Evolutionary conservation across 2,329 filamentous ascomycete genomes (phyloP).

Genomic region (Elsinoe fawcettii): DNA sequence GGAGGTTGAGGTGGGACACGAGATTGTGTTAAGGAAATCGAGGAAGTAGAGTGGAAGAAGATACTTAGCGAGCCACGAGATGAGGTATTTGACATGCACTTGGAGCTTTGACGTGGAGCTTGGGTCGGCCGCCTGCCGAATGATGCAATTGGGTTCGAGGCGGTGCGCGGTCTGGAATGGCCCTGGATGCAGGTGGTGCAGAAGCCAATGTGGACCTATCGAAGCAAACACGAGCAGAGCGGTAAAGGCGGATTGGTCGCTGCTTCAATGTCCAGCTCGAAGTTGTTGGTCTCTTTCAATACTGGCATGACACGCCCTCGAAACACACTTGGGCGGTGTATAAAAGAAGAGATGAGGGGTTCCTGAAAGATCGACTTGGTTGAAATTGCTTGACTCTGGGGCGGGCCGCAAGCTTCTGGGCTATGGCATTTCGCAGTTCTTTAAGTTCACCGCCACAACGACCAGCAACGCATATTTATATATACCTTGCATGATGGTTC

Average conservation of each 20-base stretch:
- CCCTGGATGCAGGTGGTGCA: not conserved
- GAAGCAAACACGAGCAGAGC: not conserved
- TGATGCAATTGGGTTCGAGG: conserved; percentile 5
- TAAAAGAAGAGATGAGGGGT: not conserved
- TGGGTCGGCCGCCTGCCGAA: not conserved
- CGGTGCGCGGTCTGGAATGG: conserved; percentile 6
- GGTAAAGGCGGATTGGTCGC: not conserved
- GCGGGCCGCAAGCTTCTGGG: not conserved
- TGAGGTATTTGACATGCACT: not conserved
- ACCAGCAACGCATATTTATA: not conserved
- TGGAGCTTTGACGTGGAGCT: conserved; percentile 2
- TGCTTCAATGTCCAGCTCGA: too few species aligned
- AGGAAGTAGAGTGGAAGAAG: not conserved
- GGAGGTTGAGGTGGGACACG: not conserved
- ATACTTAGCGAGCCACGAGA: not conserved
- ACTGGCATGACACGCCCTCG: too few species aligned
- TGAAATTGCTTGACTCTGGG: not conserved
- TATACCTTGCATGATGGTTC: too few species aligned
- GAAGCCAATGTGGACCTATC: not conserved
- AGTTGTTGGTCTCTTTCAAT: too few species aligned
- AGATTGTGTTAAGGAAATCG: not conserved
- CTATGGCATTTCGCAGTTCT: not conserved
- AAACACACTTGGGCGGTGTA: too few species aligned
- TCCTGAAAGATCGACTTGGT: not conserved
- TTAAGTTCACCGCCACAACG: not conserved